Base-by-base conservation (phyloP, 2,329 filamentous ascomycete species). In the Paraphaeosphaeria sporulosa region DNA sequence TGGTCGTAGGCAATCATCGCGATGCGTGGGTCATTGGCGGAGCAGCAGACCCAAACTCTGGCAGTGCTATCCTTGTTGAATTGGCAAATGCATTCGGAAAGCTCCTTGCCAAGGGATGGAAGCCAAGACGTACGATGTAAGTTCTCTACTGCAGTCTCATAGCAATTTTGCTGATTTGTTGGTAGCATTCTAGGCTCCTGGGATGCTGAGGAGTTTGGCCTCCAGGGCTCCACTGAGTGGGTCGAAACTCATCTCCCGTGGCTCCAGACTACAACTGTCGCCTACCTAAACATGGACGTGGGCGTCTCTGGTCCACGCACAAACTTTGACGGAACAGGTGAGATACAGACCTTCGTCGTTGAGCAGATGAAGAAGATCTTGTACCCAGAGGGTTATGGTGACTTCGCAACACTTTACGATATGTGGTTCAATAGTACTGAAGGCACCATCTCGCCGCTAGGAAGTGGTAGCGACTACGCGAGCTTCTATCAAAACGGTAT, bases 21-120 rank as follows among this genome's bases (percentile, higher is more conserved):
- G 82, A 84, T 70, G 82, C 82, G 0, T 83, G 82, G 81, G 79
- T 82, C 6, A 76, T 81, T 36, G 81, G 82, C 2, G 82, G 82
- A 2, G 82, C 81, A 4, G 79, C 78, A 0, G 82, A 84, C 60
- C 81, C 82, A 0, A 83, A 83, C 32, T 80, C 77, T 4, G 82
- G 82, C 0, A 78, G 76, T 19, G 79, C 80, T 0, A 73, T 82
- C 13, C 64, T 83, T 43, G 74, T 82, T 27, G 82, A 83, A 58
- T 68, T 83, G 12, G 76, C 78, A 1, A 79, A 77, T 44, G 80
- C 80, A 0, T 80, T 84, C 61, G 80, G 81, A 0, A 77, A 76
- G 23, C 72, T 83, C 0, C 65, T 82, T 2, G 71, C 73, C 13
- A 74, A 73, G n/a, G 82, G 82, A 1, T 84, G 82, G 82, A 81